Conservation (phyloP, 352 stramenopile species). For the Phytophthora crassamura region DNA sequence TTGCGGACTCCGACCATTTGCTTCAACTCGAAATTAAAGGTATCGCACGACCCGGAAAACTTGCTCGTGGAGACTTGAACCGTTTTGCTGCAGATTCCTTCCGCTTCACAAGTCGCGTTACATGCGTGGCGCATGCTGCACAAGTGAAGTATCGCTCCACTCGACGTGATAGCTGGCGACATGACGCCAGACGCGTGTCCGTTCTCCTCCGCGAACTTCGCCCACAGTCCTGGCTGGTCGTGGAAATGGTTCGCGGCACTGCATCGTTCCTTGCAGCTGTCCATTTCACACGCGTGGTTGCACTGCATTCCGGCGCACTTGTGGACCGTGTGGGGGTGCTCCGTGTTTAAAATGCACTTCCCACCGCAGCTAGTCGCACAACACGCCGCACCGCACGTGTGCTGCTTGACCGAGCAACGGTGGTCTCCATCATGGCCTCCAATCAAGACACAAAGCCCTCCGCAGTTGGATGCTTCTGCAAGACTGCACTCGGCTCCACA, state of each 20-base stretch:
- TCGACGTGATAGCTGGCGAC: not conserved
- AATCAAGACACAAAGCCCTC: conserved; percentile 32
- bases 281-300: conserved; percentile 41
- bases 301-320: conserved; percentile 46
- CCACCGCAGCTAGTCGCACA: conserved; percentile 40
- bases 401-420: conserved; percentile 43
- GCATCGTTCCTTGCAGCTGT: conserved; percentile 40
- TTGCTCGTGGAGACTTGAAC: conserved; percentile 42
- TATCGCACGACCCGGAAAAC: conserved; percentile 40
- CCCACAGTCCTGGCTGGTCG: conserved; percentile 16
- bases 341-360: conserved; percentile 39
- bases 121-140: conserved; percentile 43
- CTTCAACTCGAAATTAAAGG: conserved; percentile 48
- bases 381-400: conserved; percentile 41
- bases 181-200: not conserved
- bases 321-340: conserved; percentile 40
- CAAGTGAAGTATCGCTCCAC: conserved; percentile 25
- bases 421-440: conserved; percentile 39
- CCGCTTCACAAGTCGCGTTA: conserved; percentile 29
- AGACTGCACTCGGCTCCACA: conserved; percentile 40
- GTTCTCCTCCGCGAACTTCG: conserved; percentile 39
- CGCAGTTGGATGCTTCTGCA: conserved; percentile 41
- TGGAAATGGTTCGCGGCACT: conserved; percentile 52
- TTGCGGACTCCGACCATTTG: conserved; percentile 47
- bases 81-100: conserved; percentile 44